Conservation (phyloP, 352 stramenopile species). For the Pythium grandisporangium region DNA sequence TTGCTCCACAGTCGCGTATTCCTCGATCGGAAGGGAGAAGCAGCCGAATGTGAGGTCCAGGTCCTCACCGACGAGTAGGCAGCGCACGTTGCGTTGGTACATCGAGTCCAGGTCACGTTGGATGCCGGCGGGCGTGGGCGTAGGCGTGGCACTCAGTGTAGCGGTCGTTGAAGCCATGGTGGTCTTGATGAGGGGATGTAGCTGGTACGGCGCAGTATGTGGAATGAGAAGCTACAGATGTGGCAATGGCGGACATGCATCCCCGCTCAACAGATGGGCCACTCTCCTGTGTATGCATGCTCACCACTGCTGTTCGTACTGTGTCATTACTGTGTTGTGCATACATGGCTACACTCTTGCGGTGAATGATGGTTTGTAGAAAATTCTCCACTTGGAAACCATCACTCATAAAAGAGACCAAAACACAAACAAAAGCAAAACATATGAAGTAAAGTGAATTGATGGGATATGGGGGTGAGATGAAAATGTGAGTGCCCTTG, state of each 20-base stretch:
- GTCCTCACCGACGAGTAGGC: constrained; percentile 13
- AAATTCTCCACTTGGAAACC: constrained; percentile 8
- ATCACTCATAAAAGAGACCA: too few species aligned
- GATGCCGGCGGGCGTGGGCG: too few species aligned
- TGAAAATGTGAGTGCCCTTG: too few species aligned
- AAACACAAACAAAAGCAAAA: too few species aligned
- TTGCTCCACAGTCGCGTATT: constrained; percentile 7
- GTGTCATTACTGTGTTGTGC: neutral
- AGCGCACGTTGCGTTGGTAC: constrained; percentile 5
- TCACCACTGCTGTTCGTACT: neutral
- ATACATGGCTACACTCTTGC: constrained; percentile 8
- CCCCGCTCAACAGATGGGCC: too few species aligned
- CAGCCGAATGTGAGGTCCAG: constrained; percentile 7
- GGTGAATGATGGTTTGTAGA: constrained; percentile 10
- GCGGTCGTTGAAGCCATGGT: neutral
- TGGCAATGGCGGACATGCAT: too few species aligned
- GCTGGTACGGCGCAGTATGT: too few species aligned
- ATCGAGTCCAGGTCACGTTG: too few species aligned
- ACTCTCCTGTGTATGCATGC: neutral
- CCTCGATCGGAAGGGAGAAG: constrained; percentile 9
- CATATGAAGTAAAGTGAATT: too few species aligned
- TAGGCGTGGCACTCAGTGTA: too few species aligned
- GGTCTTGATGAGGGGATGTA: neutral
- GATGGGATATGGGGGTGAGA: too few species aligned
- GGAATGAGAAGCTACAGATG: too few species aligned